phyloP scores from a whole-genome alignment of 495 filamentous ascomycete species.

The Podospora bellae-mahoneyi region DNA sequence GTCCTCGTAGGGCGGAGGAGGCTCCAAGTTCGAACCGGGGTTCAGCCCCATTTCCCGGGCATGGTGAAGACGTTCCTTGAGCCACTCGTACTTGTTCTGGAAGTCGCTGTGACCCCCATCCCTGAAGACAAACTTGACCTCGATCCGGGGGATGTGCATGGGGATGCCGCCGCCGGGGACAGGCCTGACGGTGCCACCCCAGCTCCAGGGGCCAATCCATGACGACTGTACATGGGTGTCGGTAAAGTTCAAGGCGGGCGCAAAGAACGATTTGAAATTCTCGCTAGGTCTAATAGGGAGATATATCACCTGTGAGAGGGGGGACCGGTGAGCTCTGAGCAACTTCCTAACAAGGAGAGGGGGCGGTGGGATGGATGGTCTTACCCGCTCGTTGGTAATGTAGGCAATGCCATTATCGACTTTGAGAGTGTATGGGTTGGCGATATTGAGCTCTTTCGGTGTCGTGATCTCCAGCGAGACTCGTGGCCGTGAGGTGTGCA shows the following conservation, averaged over 20 bases:
- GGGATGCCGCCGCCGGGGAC: constrained; percentile 83
- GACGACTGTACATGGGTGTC: constrained; percentile 89
- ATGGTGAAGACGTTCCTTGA: constrained; percentile 78
- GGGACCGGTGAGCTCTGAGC: constrained; percentile 9
- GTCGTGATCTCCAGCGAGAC: constrained; percentile 45
- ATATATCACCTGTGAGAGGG: constrained; percentile 68
- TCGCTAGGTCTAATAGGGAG: constrained; percentile 68
- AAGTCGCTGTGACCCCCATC: constrained; percentile 95
- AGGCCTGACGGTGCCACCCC: constrained; percentile 75
- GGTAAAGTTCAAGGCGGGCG: constrained; percentile 77
- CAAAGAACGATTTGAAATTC: constrained; percentile 80
- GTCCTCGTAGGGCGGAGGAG: constrained; percentile 77
- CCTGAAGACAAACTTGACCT: constrained; percentile 82
- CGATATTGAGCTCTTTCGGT: constrained; percentile 41
- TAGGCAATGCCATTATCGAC: constrained; percentile 56
- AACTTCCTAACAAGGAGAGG: not conserved
- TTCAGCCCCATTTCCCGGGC: constrained; percentile 65
- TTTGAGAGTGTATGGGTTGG: constrained; percentile 46
- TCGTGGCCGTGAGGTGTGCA: constrained; percentile 43
- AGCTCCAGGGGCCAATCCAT: constrained; percentile 94
- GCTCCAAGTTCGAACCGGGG: constrained; percentile 59
- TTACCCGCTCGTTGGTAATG: constrained; percentile 87
- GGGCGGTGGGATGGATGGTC: not conserved
- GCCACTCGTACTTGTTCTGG: constrained; percentile 73
- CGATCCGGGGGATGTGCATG: constrained; percentile 64